Base-by-base conservation (phyloP, 2,329 filamentous ascomycete genomes). In the Ophiosphaerella narmari region DNA sequence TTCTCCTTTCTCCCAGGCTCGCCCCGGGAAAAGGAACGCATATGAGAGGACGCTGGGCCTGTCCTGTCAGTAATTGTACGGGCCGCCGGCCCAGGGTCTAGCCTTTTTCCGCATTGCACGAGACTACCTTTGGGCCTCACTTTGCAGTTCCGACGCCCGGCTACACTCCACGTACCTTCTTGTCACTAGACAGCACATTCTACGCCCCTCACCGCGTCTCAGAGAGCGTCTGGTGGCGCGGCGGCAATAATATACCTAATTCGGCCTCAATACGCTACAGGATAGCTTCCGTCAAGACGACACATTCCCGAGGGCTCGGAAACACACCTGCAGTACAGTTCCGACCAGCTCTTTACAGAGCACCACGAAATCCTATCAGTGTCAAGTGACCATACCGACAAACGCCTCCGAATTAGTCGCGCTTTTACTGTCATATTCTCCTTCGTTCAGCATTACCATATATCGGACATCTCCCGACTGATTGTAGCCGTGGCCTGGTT, bases 21-120 rank as follows among this genome's bases (percentile, higher is more conserved):
- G 18, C 47, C 41, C 38, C 52, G 46, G 16, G 49, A 39, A 45
- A 26, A 48, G 46, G 47, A 36, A 33, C 35, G 39, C 46, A 47
- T 45, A 43, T 51, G 44, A 53, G 44, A 45, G 43, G 46, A 47
- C 24, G 33, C 34, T 47, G 42, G 39, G 39, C 43, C 40, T 39
- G 39, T 53, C 54, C 51, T 54, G 48, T 54, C 54, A 51, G 54
- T 52, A 21, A 55, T 42, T 47, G 48, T 44, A 54, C 66, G 66
- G 66, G 57, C 66, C 66, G 65, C 50, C 55, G 55, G 50, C 53
- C 62, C 64, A 54, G 52, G 49, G 46, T 52, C 58, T 66, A 67
- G 63, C 63, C 65, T 44, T 43, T 54, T 63, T 63, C 50, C 54
- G 63, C 63, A 60, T 41, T 64, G 57, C 63, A 69, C 67, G 62